phyloP scores from a whole-genome alignment of 495 filamentous ascomycete species.

The Daldinia bambusicola region DNA sequence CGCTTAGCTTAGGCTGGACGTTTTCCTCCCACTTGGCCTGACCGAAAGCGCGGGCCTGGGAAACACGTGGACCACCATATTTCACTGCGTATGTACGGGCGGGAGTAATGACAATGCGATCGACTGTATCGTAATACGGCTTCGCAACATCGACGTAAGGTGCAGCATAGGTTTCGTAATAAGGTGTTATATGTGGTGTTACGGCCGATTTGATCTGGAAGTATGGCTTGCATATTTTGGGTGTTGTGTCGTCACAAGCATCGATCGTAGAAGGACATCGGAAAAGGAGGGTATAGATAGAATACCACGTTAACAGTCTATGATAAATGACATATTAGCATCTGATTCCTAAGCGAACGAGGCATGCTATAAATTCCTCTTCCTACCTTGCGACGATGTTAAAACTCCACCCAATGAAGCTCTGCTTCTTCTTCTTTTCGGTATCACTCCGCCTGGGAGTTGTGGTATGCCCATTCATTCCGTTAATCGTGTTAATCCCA shows the following conservation, averaged over 20 bases:
- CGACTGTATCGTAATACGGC: constrained; percentile 76
- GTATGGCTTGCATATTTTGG: constrained; percentile 85
- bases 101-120: constrained; percentile 74
- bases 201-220: constrained; percentile 74
- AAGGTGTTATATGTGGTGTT: constrained; percentile 81
- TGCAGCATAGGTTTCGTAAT: constrained; percentile 84
- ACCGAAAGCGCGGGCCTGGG: constrained; percentile 70
- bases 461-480: constrained; percentile 48
- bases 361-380: not conserved
- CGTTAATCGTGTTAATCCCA: constrained; percentile 45
- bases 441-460: constrained; percentile 36
- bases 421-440: constrained; percentile 49
- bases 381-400: constrained; percentile 70
- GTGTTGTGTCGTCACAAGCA: constrained; percentile 73
- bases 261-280: constrained; percentile 79
- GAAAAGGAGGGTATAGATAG: constrained; percentile 79
- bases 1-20: constrained; percentile 76
- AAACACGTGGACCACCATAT: constrained; percentile 81
- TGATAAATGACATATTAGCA: constrained; percentile 11
- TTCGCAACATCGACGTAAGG: constrained; percentile 81
- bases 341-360: not conserved
- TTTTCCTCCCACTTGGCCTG: constrained; percentile 79
- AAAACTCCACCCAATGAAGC: constrained; percentile 62
- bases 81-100: constrained; percentile 70
- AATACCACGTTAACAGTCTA: constrained; percentile 88